phyloP scores from a whole-genome alignment of 768 basidiomycete species.

The Pleurotus citrinopileatus region DNA sequence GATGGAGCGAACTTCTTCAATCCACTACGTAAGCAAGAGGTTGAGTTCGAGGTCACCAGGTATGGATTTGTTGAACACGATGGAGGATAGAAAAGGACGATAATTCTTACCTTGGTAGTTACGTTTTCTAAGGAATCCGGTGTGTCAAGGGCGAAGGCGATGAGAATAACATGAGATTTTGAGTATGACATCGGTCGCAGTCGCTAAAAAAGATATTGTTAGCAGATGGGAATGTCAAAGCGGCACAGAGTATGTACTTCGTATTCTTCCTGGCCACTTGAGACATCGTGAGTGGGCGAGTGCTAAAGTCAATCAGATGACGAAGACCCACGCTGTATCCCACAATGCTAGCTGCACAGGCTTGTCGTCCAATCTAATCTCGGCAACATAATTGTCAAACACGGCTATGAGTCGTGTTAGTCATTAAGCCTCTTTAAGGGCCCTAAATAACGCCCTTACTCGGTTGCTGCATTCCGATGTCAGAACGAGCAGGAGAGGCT shows the following conservation, averaged over 20 bases:
- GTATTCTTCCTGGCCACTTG: conserved; percentile 97
- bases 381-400: conserved; percentile 98
- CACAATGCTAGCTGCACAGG: conserved; percentile 95
- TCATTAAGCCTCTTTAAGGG: conserved; percentile 15
- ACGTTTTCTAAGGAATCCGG: conserved; percentile 98
- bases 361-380: conserved; percentile 96
- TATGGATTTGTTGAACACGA: conserved; percentile 11
- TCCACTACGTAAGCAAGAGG: conserved; percentile 64
- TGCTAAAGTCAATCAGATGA: conserved; percentile 10
- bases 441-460: conserved; percentile 36
- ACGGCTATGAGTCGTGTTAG: conserved; percentile 56
- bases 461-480: conserved; percentile 44
- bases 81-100: conserved; percentile 9
- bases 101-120: conserved; percentile 67
- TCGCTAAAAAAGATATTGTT: conserved; percentile 46
- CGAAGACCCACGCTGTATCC: conserved; percentile 91
- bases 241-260: conserved; percentile 50
- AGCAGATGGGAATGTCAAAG: conserved; percentile 10
- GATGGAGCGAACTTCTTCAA: conserved; percentile 95
- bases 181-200: conserved; percentile 96
- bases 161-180: conserved; percentile 97
- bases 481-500: conserved; percentile 11
- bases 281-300: conserved; percentile 6
- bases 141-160: conserved; percentile 94
- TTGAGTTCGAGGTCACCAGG: conserved; percentile 10